These are phyloP conservation scores for Albophoma yamanashiensis DNA, from an alignment of 2,329 filamentous ascomycete genomes.

Conservation along the genomic window DNA sequence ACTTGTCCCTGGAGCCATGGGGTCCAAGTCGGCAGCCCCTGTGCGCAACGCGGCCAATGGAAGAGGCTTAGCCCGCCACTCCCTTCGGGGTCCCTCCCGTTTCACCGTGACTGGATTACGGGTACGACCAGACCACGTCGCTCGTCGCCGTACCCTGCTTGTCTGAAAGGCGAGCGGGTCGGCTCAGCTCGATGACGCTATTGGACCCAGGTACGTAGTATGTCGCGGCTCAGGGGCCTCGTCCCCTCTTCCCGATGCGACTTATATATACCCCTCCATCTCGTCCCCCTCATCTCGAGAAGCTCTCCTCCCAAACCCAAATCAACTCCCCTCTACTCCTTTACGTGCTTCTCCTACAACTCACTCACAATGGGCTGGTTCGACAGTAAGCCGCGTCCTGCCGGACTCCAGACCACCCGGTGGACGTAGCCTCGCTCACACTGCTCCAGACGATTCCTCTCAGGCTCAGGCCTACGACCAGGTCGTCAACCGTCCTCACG, in stretches of 20 bases:
- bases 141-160: neutral
- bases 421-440: neutral
- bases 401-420: neutral
- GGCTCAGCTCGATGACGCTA: neutral
- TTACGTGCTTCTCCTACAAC: neutral
- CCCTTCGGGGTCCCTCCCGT: neutral
- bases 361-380: constrained; percentile 12
- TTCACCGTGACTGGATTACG: neutral
- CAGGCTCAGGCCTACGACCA: constrained; percentile 14
- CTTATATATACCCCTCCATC: neutral
- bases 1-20: neutral
- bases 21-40: neutral
- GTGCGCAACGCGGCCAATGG: neutral
- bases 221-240: neutral
- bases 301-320: neutral
- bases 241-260: neutral
- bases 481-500: constrained; percentile 14
- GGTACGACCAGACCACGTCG: neutral
- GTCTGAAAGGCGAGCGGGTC: neutral
- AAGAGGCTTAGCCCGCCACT: neutral
- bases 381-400: constrained; percentile 4
- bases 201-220: neutral
- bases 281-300: neutral
- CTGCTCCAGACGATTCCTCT: constrained; percentile 10
- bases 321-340: neutral